Conservation (phyloP, 2,329 filamentous ascomycete genomes). For the Hirsutella rhossiliensis region DNA sequence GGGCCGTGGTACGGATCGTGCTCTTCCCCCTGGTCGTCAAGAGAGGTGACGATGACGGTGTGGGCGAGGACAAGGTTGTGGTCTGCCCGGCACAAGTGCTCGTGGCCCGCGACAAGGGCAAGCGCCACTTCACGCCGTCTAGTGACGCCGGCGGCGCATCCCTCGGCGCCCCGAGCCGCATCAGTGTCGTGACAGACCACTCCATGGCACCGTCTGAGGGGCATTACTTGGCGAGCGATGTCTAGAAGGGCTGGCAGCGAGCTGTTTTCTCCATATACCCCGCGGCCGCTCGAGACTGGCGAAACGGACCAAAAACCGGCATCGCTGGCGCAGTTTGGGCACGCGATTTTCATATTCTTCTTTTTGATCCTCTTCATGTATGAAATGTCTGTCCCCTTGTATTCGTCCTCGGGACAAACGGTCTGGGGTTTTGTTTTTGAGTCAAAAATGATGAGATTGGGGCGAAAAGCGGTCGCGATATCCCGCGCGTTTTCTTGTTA, state of each 20-base stretch:
- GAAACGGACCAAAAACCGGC: too few species aligned
- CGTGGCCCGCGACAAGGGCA: constrained; percentile 43
- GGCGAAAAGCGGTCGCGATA: too few species aligned
- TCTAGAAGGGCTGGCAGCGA: too few species aligned
- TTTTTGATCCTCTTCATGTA: too few species aligned
- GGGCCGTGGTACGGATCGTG: constrained; percentile 76
- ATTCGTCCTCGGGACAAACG: too few species aligned
- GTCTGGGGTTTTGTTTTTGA: too few species aligned
- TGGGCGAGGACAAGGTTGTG: constrained; percentile 88
- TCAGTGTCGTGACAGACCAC: constrained; percentile 23
- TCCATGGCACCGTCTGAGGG: constrained; percentile 13
- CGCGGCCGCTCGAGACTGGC: too few species aligned
- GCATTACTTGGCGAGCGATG: neutral
- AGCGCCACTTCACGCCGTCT: constrained; percentile 29
- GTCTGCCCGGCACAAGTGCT: constrained; percentile 93
- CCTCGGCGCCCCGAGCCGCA: constrained; percentile 23
- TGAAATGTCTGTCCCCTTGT: too few species aligned
- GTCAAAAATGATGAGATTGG: too few species aligned
- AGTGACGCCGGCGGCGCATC: constrained; percentile 40
- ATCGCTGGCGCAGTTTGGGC: too few species aligned
- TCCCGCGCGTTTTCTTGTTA: too few species aligned
- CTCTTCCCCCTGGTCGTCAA: constrained; percentile 95
- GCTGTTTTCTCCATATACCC: neutral
- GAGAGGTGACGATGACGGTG: constrained; percentile 78
- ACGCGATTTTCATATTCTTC: too few species aligned